Base-by-base conservation (phyloP, 176 grass and related monocot species). In the Oryza meridionalis region DNA sequence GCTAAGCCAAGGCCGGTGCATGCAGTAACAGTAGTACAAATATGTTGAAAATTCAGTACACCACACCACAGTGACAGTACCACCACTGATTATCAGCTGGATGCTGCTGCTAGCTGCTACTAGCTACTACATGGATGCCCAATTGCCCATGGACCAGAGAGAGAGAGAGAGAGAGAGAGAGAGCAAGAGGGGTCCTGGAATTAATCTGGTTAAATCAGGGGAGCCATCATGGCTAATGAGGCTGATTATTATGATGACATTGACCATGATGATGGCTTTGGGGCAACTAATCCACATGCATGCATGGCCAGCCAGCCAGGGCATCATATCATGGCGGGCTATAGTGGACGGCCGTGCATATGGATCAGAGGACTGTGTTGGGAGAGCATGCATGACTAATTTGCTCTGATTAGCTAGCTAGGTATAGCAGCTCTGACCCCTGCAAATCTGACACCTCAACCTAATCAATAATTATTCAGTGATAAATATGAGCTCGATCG, bases 231-330 rank as follows among this genome's bases (percentile, higher is more conserved):
- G 35, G 55, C 44, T 85, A 90, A 82, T 86, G 55, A 81, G 43
- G n/a, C 21, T 24, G 58, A 45, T 44, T 65, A 82, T 78, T 77
- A 90, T 90, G 77, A 86, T 73, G 43, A 15, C 13, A 78, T 78
- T 90, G 73, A 78, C 67, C 66, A 76, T 82, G 83, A 62, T 62
- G 53, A 86, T 77, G 44, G 74, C 50, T 71, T 33, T 77, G 65
- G 75, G 43, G 53, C 83, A 86, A 82, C 83, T 86, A 86, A 86
- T 67, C 79, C 73, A 90, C 79, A 86, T 86, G 84, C 78, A 11
- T 67, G 4, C 29, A 31, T 31, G 29, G 29, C 29, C 29, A 31
- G 37, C 62, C 26, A 31, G 37, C 62, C 26, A 31, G 44, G 62
- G 58, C 83, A 90, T 85, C 83, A 89, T 85, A 55, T 58, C 71